Evolutionary conservation across 805 yeast species (phyloP).

Genomic region (Kodamaea sagamina): DNA sequence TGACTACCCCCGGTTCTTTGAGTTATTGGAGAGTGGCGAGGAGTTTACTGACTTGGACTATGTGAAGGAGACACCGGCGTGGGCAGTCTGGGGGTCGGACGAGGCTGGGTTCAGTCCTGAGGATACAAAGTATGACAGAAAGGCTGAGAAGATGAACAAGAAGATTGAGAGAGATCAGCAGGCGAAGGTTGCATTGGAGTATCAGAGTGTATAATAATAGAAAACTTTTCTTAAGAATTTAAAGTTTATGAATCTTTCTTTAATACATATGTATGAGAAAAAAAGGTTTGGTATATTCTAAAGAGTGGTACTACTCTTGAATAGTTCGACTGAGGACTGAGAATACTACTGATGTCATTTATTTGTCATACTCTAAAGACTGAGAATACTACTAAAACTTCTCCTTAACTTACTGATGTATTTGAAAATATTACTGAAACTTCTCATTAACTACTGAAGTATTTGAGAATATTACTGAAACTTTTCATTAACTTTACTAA

Average conservation of each 20-base stretch:
- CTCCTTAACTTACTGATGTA: too few relatives aligned
- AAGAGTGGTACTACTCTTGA: too few relatives aligned
- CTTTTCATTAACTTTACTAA: too few relatives aligned
- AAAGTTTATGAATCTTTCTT: not conserved
- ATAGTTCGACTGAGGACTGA: too few relatives aligned
- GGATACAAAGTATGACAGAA: slow-evolving; percentile 68
- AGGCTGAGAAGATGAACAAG: slow-evolving; percentile 58
- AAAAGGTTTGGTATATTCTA: too few relatives aligned
- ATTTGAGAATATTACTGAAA: too few relatives aligned
- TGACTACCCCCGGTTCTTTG: slow-evolving; percentile 74
- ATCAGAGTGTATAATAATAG: not conserved
- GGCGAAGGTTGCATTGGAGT: slow-evolving; percentile 5
- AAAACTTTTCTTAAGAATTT: not conserved
- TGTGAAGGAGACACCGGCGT: slow-evolving; percentile 75
- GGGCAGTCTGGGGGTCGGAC: slow-evolving; percentile 88
- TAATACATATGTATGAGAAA: too few relatives aligned
- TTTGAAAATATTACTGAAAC: too few relatives aligned
- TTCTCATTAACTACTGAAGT: too few relatives aligned
- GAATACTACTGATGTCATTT: too few relatives aligned
- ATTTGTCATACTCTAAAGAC: too few relatives aligned
- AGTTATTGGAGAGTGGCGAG: slow-evolving; percentile 62
- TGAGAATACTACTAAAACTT: too few relatives aligned
- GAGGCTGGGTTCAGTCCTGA: slow-evolving; percentile 90
- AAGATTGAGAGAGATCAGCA: slow-evolving; percentile 39
- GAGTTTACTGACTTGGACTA: slow-evolving; percentile 81